These are phyloP conservation scores for Pseudevernia furfuracea DNA, from an alignment of 495 filamentous ascomycete species.

Conservation along the genomic window DNA sequence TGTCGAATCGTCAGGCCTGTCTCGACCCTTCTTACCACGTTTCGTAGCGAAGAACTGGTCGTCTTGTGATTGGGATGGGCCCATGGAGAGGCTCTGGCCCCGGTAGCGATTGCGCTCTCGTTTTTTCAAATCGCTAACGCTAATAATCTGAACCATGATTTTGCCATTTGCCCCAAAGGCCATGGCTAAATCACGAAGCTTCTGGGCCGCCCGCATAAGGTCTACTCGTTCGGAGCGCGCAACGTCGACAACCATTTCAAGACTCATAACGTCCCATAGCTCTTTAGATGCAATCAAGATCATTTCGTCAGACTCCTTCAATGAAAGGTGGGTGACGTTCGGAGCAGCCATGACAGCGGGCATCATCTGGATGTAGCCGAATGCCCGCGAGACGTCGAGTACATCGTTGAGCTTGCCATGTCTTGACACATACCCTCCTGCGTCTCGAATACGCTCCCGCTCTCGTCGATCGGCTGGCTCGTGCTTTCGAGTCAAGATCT, in stretches of 20 bases:
- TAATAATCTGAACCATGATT: constrained; percentile 98
- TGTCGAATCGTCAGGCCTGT: constrained; percentile 69
- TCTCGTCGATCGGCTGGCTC: constrained; percentile 80
- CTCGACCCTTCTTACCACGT: constrained; percentile 51
- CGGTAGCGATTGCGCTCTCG: constrained; percentile 63
- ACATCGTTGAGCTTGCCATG: constrained; percentile 89
- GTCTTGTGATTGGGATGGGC: constrained; percentile 60
- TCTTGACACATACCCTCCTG: constrained; percentile 89
- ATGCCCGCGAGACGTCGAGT: constrained; percentile 85
- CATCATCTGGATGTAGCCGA: constrained; percentile 88
- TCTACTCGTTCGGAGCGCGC: constrained; percentile 75
- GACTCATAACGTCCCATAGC: constrained; percentile 87
- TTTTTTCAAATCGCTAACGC: constrained; percentile 80
- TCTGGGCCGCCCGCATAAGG: constrained; percentile 93
- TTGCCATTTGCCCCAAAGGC: constrained; percentile 88
- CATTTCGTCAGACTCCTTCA: constrained; percentile 89
- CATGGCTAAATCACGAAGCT: constrained; percentile 89
- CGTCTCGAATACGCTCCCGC: constrained; percentile 82
- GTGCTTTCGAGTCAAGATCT: constrained; percentile 79
- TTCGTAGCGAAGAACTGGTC: constrained; percentile 58
- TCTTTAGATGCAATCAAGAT: constrained; percentile 86
- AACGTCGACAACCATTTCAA: constrained; percentile 85
- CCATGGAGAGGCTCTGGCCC: constrained; percentile 71
- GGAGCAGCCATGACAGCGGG: constrained; percentile 89
- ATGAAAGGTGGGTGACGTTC: constrained; percentile 64